Percentiles rank a stretch among this genome's conserved stretches.
These are phyloP conservation scores for Aspergillus nidulans DNA, from an alignment of 495 filamentous ascomycete species.

Conservation along the genomic window DNA sequence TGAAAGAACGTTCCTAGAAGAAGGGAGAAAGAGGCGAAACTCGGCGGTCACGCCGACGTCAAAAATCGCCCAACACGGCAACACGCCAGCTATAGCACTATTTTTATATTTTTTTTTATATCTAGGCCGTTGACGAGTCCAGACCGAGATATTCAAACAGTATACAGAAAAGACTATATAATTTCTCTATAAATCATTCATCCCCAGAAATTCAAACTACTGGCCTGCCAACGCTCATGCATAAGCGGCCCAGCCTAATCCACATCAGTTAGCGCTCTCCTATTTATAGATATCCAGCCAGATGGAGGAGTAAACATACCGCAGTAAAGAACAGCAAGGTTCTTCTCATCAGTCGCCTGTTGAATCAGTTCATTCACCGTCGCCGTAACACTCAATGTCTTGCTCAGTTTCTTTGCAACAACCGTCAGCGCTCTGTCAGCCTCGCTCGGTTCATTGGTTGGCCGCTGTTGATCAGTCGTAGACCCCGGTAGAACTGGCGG, in stretches of 20 bases:
- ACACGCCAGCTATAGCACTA: neutral
- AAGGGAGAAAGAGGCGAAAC: neutral
- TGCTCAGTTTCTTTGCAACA: conserved; percentile 89
- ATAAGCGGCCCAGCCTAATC: conserved; percentile 27
- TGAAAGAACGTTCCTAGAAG: neutral
- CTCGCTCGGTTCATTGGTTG: conserved; percentile 75
- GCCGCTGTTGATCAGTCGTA: conserved; percentile 38
- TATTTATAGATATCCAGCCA: neutral
- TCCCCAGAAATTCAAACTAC: neutral
- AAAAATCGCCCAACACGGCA: neutral
- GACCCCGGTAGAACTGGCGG: conserved; percentile 30
- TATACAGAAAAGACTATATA: neutral
- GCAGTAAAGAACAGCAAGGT: conserved; percentile 85
- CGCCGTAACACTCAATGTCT: conserved; percentile 87
- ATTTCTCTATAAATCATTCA: neutral
- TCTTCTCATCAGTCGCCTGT: conserved; percentile 87
- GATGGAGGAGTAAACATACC: conserved; percentile 49
- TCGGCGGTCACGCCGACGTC: conserved; percentile 1
- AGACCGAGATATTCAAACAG: neutral
- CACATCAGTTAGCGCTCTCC: neutral
- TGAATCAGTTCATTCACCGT: conserved; percentile 97
- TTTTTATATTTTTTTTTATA: neutral
- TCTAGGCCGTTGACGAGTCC: neutral
- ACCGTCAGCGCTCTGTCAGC: conserved; percentile 88
- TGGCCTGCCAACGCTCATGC: conserved; percentile 9